These are phyloP conservation scores for Aspergillus leporis DNA, from an alignment of 495 filamentous ascomycete genomes.

Conservation along the genomic window DNA sequence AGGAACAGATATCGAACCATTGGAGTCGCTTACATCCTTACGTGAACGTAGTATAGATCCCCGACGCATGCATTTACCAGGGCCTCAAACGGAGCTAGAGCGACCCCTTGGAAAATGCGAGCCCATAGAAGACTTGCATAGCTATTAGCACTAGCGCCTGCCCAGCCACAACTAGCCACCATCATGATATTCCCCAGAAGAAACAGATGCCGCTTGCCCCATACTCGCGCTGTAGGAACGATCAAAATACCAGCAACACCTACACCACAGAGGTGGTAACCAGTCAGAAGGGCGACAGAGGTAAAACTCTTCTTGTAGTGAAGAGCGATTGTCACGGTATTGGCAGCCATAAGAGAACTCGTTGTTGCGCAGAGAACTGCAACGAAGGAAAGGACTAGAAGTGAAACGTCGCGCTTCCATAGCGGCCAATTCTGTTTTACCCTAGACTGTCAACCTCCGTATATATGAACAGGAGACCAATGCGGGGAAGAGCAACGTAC, in stretches of 20 bases:
- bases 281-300: constrained; percentile 76
- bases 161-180: constrained; percentile 74
- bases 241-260: constrained; percentile 79
- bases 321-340: constrained; percentile 70
- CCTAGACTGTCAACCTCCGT: constrained; percentile 19
- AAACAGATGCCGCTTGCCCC: constrained; percentile 89
- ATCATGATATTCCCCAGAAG: constrained; percentile 75
- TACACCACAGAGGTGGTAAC: constrained; percentile 83
- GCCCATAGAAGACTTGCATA: constrained; percentile 74
- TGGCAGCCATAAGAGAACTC: constrained; percentile 82
- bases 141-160: constrained; percentile 63
- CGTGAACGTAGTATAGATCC: constrained; percentile 77
- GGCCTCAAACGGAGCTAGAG: constrained; percentile 73
- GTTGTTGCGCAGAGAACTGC: constrained; percentile 80
- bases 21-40: constrained; percentile 34
- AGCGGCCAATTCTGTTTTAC: constrained; percentile 77
- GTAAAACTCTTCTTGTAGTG: constrained; percentile 63
- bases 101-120: constrained; percentile 72
- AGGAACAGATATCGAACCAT: background rate
- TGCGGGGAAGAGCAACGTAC: constrained; percentile 36
- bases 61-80: constrained; percentile 76
- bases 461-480: background rate
- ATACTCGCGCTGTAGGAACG: constrained; percentile 84
- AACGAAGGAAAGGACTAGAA: constrained; percentile 71
- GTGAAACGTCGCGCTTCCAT: constrained; percentile 82